phyloP scores from a whole-genome alignment of 176 grass and related monocot species.

The Themeda triandra region DNA sequence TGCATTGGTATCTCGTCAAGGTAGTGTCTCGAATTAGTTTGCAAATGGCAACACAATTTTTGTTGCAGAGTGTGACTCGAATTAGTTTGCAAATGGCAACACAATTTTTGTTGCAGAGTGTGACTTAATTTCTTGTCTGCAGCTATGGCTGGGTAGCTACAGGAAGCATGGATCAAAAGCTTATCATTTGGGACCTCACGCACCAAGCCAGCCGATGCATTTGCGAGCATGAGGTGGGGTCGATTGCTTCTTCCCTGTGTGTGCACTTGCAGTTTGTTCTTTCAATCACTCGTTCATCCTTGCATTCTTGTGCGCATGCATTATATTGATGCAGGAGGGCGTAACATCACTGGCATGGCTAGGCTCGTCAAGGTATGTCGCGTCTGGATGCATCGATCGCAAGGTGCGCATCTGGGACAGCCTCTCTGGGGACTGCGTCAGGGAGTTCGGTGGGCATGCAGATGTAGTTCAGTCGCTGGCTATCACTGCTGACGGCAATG shows the following conservation, averaged over 20 bases:
- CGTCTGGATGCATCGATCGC: slow-evolving; percentile 69
- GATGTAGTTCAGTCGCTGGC: slow-evolving; percentile 68
- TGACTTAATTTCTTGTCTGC: background rate
- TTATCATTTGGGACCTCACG: slow-evolving; percentile 77
- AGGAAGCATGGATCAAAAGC: slow-evolving; percentile 75
- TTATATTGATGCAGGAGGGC: slow-evolving; percentile 43
- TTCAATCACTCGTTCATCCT: background rate
- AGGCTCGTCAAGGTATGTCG: slow-evolving; percentile 66
- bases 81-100: background rate
- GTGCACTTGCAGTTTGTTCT: background rate
- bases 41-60: background rate
- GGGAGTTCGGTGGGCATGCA: slow-evolving; percentile 45
- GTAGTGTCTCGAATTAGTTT: background rate
- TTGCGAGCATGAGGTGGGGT: slow-evolving; percentile 69
- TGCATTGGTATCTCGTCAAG: slow-evolving; percentile 34
- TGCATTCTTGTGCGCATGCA: background rate
- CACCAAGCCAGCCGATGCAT: slow-evolving; percentile 55
- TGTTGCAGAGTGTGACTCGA: background rate
- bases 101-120: background rate
- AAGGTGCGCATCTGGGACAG: slow-evolving; percentile 89
- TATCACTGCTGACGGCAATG: slow-evolving; percentile 32
- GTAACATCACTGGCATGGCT: slow-evolving; percentile 66
- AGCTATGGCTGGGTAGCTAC: slow-evolving; percentile 70
- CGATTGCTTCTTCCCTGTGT: background rate
- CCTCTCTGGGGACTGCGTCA: slow-evolving; percentile 52